A percentile compares a stretch with the other conserved stretches of the same genome.
These are phyloP conservation scores for Mrakia hoshinonis DNA, from an alignment of 768 basidiomycete species.

Conservation along the genomic window DNA sequence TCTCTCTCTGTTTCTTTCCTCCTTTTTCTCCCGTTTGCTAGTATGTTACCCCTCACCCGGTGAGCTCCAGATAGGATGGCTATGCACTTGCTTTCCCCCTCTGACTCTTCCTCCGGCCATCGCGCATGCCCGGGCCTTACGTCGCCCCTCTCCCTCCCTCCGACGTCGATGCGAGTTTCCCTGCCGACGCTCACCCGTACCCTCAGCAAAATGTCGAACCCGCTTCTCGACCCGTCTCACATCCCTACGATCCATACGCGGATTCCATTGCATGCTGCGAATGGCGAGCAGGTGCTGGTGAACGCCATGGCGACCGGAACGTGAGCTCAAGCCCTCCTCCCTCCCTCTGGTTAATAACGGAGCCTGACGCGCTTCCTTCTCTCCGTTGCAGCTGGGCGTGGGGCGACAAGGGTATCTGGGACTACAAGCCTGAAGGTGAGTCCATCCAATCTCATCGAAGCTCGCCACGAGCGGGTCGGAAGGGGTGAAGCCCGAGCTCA, in stretches of 20 bases:
- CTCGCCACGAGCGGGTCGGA: neutral
- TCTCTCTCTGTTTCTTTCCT: neutral
- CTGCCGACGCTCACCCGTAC: too few species aligned
- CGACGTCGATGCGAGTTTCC: too few species aligned
- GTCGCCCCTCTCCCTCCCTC: too few species aligned
- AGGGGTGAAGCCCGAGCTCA: neutral
- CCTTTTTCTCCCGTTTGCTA: neutral
- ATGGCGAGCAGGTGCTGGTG: neutral
- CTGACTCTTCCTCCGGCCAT: too few species aligned
- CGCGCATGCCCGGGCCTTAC: too few species aligned
- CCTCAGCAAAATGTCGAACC: neutral
- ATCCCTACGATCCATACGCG: neutral
- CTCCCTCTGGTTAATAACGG: neutral
- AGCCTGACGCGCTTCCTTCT: neutral
- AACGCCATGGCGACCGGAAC: constrained; percentile 7
- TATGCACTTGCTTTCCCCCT: too few species aligned
- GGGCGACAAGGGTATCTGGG: constrained; percentile 14
- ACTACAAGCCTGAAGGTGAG: constrained; percentile 10
- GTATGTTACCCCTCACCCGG: neutral
- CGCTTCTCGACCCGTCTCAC: neutral
- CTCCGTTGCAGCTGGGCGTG: constrained; percentile 1
- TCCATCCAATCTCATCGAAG: too few species aligned
- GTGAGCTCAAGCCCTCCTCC: neutral
- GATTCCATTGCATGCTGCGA: neutral
- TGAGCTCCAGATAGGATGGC: too few species aligned